Evolutionary conservation across 2,329 filamentous ascomycete species (phyloP), one percentile per base, ranked within the genome.

Genomic region (Gremmenia infestans): DNA sequence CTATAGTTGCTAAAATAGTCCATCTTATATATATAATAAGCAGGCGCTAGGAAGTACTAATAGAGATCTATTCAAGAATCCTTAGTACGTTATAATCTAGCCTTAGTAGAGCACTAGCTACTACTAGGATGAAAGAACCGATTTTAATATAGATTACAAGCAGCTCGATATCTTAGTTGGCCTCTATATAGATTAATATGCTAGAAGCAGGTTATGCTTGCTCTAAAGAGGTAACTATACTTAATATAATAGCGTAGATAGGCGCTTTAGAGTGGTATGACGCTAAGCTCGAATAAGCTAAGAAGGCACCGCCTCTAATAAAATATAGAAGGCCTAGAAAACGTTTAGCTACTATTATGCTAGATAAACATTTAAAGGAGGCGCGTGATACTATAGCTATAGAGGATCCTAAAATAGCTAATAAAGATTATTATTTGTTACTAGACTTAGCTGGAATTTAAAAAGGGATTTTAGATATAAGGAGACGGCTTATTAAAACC

Each of bases 181-280:
- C 56, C 46, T 56, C 39, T n/a, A 56, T 47, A 28, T 53, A 15
- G 22, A 53, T 56, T 32, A 53, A 47, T 12, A 53, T 58, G n/a
- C 43, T 58, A 14, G 32, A 58, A 55, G 56, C 48, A 50, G 39
- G 49, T 40, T 43, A 58, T 35, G 32, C 48, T 51, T 47, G 47
- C 35, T 56, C 53, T 23, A 59, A 51, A 35, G 50, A 57, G 23
- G 42, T n/a, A 52, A 56, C 42, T n/a, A 59, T 59, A 48, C 43
- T 59, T 17, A 55, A 58, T 36, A 58, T 58, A 28, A 58, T 58
- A 25, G 49, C 53, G 35, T 54, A n/a, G 42, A 54, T 57, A n/a
- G 48, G 48, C 43, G 48, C 49, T 47, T 55, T 28, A 55, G 39
- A 58, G 43, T 58, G 39, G 50, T 59, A 54, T 40, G 42, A 59